A percentile compares a stretch with the other conserved stretches of the same genome.
phyloP scores from a whole-genome alignment of 176 grass and related monocot species.

The Puya raimondii region DNA sequence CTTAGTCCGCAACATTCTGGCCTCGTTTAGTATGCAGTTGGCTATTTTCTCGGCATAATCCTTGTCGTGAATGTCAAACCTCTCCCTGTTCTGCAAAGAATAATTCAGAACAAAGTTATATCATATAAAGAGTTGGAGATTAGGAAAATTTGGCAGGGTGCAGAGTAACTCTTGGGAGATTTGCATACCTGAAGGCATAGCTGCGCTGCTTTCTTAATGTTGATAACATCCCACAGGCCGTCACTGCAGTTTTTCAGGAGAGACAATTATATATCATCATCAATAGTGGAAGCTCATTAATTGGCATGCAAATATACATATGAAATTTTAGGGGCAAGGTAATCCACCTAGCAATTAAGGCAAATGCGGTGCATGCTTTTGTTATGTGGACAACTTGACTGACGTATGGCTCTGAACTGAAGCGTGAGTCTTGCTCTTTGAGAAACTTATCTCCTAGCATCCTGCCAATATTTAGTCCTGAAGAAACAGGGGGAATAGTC shows the following conservation, averaged over 20 bases:
- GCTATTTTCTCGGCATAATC: conserved; percentile 39
- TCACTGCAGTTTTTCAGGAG: conserved; percentile 33
- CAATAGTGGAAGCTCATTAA: neutral
- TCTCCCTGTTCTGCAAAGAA: conserved; percentile 40
- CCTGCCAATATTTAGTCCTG: conserved; percentile 76
- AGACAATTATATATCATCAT: neutral
- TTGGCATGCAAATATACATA: neutral
- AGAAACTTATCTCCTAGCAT: conserved; percentile 87
- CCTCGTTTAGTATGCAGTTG: conserved; percentile 48
- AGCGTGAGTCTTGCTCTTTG: conserved; percentile 69
- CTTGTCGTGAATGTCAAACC: conserved; percentile 4
- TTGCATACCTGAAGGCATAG: conserved; percentile 46
- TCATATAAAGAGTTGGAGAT: neutral
- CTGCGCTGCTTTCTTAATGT: conserved; percentile 49
- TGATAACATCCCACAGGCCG: conserved; percentile 89
- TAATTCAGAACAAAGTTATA: neutral
- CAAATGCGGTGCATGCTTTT: conserved; percentile 50
- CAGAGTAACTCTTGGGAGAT: conserved; percentile 12
- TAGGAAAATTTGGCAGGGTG: neutral
- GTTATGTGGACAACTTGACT: conserved; percentile 49
- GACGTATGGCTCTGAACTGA: conserved; percentile 79
- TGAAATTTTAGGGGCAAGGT: neutral
- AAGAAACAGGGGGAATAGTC: neutral
- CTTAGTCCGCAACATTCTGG: conserved; percentile 51
- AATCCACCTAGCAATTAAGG: conserved; percentile 75